phyloP scores from a whole-genome alignment of 805 yeast genomes.

The Candida loeiensis region DNA sequence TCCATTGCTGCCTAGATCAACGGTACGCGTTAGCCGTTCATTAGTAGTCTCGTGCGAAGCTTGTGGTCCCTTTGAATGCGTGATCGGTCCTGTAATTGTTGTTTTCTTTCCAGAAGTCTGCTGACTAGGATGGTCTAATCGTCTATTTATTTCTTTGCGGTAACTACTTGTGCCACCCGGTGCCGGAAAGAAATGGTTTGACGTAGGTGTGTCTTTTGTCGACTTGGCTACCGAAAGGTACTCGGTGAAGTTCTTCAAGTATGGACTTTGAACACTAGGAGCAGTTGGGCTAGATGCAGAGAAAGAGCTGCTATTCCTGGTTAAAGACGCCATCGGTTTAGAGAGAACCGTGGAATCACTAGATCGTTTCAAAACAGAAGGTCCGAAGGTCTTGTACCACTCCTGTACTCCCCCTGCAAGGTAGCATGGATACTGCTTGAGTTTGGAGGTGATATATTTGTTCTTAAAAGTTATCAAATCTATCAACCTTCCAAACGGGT shows the following conservation, averaged over 20 bases:
- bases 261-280: constrained; percentile 15
- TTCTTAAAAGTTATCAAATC: constrained; percentile 29
- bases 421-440: constrained; percentile 30
- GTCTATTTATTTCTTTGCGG: not conserved
- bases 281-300: not conserved
- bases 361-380: constrained; percentile 17
- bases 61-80: no score
- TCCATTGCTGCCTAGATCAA: not conserved
- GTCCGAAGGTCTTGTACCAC: constrained; percentile 34
- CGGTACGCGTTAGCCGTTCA: not conserved
- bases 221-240: constrained; percentile 26
- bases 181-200: constrained; percentile 13
- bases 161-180: constrained; percentile 1
- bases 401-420: constrained; percentile 36
- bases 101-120: constrained; percentile 4
- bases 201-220: constrained; percentile 16
- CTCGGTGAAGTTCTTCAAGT: constrained; percentile 28
- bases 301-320: constrained; percentile 9
- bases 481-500: constrained; percentile 54
- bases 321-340: constrained; percentile 18
- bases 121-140: constrained; percentile 5
- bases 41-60: no score
- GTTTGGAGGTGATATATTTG: constrained; percentile 31
- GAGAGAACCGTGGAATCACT: constrained; percentile 12
- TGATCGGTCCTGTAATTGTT: constrained; percentile 9